Evolutionary conservation across 139 green algal species (phyloP), one percentile per base, ranked within the genome.

Genomic region (Astrephomene gubernaculifera): DNA sequence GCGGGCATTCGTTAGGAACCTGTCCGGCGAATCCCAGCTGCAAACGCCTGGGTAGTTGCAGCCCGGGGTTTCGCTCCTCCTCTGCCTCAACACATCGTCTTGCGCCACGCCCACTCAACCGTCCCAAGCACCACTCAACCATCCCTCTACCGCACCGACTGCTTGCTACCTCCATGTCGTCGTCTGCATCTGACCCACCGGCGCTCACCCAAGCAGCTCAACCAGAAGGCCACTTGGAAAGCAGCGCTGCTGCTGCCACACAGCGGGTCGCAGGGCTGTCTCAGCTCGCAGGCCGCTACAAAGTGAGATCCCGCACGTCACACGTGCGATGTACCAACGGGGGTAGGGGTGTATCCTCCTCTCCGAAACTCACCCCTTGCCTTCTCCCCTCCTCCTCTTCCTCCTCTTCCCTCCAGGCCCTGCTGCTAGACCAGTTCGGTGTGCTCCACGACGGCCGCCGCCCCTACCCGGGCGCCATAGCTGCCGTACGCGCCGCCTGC

Each of bases 391-490:
- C 10, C 14, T 4, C 35, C 9, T 14, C 35, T 14, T 9, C 22
- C 35, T 5, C 35, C 65, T 5, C 65, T 67, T 27, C 44, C 14
- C n/a, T 45, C 35, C 79, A 86, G 79, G 79, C 45, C 10, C 44
- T 86, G 64, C 79, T 86, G 22, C 65, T 86, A 35, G 79, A 86
- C 65, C 79, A 86, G 79, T 86, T 86, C 29, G 79, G 79, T 24
- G 79, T 78, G 45, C 79, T 86, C 45, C 79, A 79, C 36, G 79
- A 99, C 85, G 96, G 96, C 4, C 69, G 88, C 41, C 71, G 74
- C n/a, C 83, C 95, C 0, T 97, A 97, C 82, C 89, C 93, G 0
- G 89, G 82, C 3, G 94, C 96, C 12, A 84, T 97, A 0, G 89
- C 93, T 61, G 94, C 94, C 4, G 92, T 97, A 38, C 1, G 78